Conservation (phyloP, 139 green algal genomes). For the Cymbomonas tetramitiformis region DNA sequence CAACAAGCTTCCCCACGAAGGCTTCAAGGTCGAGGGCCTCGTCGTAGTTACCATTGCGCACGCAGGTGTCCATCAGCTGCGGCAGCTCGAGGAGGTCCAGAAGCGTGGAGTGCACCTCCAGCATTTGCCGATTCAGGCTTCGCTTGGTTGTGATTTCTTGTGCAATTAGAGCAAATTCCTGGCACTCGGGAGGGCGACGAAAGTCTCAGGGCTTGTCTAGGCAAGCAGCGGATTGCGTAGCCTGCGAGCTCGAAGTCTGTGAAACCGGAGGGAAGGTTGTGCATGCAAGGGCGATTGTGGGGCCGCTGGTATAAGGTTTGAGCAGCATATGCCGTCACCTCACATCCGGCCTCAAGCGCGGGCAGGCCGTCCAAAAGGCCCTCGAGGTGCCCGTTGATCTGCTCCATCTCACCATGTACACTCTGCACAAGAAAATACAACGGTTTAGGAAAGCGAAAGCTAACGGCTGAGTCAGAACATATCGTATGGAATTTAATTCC, state of each 20-base stretch:
- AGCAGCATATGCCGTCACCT: no score
- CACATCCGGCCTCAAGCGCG: background rate
- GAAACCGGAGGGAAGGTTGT: no score
- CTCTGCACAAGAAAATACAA: no score
- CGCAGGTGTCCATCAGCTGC: conserved; percentile 87
- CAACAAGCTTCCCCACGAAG: conserved; percentile 40
- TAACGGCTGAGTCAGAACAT: no score
- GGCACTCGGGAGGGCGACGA: conserved; percentile 5
- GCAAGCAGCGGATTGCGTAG: no score
- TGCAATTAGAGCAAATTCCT: conserved; percentile 22
- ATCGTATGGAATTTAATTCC: no score
- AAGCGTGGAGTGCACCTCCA: conserved; percentile 46
- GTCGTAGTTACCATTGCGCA: conserved; percentile 84
- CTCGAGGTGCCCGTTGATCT: background rate
- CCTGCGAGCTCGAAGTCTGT: no score
- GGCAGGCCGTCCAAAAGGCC: background rate
- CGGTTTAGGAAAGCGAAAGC: no score
- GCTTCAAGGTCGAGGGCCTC: conserved; percentile 86
- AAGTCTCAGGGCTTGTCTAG: background rate
- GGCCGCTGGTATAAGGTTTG: no score
- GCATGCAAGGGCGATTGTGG: no score
- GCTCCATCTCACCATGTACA: background rate
- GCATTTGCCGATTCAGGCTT: conserved; percentile 19
- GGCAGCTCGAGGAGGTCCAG: conserved; percentile 87
- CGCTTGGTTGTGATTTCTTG: conserved; percentile 22